phyloP scores from a whole-genome alignment of 2,329 filamentous ascomycete genomes.

The Diaporthe capsici region DNA sequence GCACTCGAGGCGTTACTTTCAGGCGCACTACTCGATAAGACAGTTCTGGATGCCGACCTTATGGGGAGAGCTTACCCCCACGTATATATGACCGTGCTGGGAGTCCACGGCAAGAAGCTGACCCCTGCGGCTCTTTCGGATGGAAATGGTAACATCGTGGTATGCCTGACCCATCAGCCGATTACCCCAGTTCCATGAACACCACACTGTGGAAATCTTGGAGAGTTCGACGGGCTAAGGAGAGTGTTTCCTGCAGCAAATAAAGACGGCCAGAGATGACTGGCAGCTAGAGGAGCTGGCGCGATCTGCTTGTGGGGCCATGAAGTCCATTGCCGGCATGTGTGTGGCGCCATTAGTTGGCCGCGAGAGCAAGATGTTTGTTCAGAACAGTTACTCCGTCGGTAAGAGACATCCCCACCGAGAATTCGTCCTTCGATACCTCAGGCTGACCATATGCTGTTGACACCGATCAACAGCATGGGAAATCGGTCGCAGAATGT shows the following conservation, averaged over 20 bases:
- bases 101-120: neutral
- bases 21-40: neutral
- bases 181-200: too few relatives aligned
- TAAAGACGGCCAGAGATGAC: neutral
- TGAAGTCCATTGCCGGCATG: conserved; percentile 26
- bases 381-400: conserved; percentile 14
- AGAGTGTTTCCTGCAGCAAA: neutral
- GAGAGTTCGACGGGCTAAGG: too few relatives aligned
- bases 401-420: neutral
- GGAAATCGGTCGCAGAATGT: neutral
- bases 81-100: conserved; percentile 10
- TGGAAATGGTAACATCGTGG: conserved; percentile 5
- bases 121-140: conserved; percentile 8
- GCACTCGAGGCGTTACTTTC: conserved; percentile 9
- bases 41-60: conserved; percentile 2
- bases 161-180: neutral
- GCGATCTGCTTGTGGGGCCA: neutral
- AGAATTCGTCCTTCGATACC: accelerated
- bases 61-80: conserved; percentile 10
- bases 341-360: neutral
- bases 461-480: neutral
- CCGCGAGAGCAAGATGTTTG: neutral
- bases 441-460: neutral
- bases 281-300: conserved; percentile 10
- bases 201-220: too few relatives aligned